A percentile compares a stretch with the other conserved stretches of the same genome.
phyloP scores from a whole-genome alignment of 257 asterid genomes.

The Solanum chaucha region DNA sequence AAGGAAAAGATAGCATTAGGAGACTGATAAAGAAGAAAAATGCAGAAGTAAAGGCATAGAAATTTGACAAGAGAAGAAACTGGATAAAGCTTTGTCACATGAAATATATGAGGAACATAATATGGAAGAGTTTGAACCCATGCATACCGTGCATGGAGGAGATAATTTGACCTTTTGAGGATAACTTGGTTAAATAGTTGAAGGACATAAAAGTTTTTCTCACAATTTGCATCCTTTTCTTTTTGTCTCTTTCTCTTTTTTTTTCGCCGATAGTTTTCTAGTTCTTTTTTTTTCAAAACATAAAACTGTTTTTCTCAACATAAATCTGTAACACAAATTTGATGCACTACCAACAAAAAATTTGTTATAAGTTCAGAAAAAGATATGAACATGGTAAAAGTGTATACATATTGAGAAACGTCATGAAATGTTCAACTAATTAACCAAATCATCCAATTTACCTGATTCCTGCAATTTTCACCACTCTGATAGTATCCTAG shows the following conservation, averaged over 20 bases:
- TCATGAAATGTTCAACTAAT: not conserved
- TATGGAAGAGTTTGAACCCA: not conserved
- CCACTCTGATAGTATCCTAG: not conserved
- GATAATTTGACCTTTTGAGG: not conserved
- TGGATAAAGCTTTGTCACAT: not conserved
- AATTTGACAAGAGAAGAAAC: not conserved
- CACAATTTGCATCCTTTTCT: not conserved
- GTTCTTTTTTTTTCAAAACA: not conserved
- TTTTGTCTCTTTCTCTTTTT: not conserved
- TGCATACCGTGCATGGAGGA: not conserved
- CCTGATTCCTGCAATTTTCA: not conserved
- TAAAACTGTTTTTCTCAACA: not conserved
- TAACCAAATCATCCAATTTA: not conserved
- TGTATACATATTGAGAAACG: not conserved
- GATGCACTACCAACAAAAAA: not conserved
- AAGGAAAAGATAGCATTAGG: not conserved
- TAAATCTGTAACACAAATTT: not conserved
- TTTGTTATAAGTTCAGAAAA: not conserved
- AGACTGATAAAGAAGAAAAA: not conserved
- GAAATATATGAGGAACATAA: not conserved
- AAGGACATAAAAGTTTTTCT: not conserved
- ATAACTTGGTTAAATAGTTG: not conserved
- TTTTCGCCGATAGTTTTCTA: not conserved
- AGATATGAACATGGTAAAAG: not conserved
- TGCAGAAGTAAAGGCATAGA: not conserved